These are phyloP conservation scores for Iberis pinnata DNA, from an alignment of 345 rosid genomes.

Conservation along the genomic window DNA sequence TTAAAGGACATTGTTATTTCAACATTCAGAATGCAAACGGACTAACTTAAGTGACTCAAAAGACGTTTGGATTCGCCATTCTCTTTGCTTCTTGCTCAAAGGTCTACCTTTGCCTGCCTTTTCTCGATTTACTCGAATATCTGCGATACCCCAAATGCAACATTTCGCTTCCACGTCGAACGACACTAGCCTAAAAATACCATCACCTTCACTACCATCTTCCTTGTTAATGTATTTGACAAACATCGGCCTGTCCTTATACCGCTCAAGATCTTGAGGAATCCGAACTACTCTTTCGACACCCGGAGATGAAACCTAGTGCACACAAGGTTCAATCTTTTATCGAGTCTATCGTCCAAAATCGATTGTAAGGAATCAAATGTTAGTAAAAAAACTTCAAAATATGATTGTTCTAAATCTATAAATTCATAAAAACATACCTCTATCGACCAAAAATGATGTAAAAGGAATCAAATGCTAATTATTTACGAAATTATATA, in stretches of 20 bases:
- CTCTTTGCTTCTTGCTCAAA: conserved; percentile 73
- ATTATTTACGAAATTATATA: too few species aligned
- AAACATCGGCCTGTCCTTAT: conserved; percentile 68
- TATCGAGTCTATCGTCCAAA: neutral
- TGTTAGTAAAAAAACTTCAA: too few species aligned
- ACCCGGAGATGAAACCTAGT: conserved; percentile 91
- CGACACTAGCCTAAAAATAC: conserved; percentile 61
- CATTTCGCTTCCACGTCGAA: conserved; percentile 46
- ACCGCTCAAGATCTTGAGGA: conserved; percentile 74
- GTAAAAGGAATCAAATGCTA: neutral
- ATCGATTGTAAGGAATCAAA: neutral
- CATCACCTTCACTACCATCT: conserved; percentile 43
- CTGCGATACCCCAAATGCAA: conserved; percentile 78
- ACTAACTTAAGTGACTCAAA: conserved; percentile 59
- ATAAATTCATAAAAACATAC: too few species aligned
- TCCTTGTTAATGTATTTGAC: conserved; percentile 42
- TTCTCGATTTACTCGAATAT: conserved; percentile 75
- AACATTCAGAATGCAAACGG: conserved; percentile 50
- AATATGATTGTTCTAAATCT: too few species aligned
- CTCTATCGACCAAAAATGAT: too few species aligned
- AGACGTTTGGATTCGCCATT: conserved; percentile 61
- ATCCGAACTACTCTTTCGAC: conserved; percentile 71
- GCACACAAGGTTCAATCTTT: conserved; percentile 15
- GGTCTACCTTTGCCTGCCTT: conserved; percentile 92
- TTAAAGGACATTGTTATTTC: conserved; percentile 36